These are phyloP conservation scores for Geranium incanum DNA, from an alignment of 441 rosid species.

Conservation along the genomic window DNA sequence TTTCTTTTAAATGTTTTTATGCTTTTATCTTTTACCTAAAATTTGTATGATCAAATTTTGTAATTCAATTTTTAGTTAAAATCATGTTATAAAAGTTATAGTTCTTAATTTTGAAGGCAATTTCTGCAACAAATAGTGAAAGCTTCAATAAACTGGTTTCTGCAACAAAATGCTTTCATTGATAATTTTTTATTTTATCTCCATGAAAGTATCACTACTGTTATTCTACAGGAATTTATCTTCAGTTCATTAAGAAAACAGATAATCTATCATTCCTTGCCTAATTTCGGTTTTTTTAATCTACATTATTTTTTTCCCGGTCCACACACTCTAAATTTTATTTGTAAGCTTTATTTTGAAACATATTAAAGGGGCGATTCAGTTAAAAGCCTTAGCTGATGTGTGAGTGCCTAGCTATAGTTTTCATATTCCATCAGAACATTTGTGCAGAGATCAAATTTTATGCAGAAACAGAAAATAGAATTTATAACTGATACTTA, in stretches of 20 bases:
- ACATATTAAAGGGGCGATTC: neutral
- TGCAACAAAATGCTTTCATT: neutral
- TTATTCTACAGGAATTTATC: neutral
- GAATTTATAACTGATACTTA: slow-evolving; percentile 32
- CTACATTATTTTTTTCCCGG: neutral
- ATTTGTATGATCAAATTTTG: no score
- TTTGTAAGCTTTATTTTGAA: neutral
- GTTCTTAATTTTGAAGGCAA: no score
- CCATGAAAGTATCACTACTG: neutral
- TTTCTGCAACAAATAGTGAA: no score
- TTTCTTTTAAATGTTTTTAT: no score
- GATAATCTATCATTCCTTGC: neutral
- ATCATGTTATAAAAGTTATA: no score
- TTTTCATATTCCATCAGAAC: no score
- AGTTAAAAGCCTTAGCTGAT: no score
- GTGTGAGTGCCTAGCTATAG: no score
- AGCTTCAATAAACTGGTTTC: no score
- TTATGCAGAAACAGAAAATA: neutral
- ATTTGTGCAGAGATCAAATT: no score
- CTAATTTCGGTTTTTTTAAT: neutral
- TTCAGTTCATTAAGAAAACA: neutral
- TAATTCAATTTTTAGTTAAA: no score
- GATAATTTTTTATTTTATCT: neutral
- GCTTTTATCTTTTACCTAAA: no score
- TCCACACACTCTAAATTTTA: neutral